Conservation (phyloP, 768 basidiomycete genomes). For the Dentipellis fragilis region DNA sequence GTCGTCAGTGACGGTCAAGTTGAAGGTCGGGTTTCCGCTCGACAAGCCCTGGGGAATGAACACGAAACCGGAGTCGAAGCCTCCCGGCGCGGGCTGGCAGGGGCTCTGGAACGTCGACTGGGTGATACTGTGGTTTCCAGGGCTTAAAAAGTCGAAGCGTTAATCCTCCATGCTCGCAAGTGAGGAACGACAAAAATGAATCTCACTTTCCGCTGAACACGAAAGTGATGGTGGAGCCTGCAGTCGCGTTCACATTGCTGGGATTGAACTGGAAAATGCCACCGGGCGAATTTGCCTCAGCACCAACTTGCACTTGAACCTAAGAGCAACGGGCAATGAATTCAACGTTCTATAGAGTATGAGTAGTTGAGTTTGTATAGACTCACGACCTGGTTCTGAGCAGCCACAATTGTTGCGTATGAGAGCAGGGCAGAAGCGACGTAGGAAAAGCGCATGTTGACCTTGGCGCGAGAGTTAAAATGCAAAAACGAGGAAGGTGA, state of each 20-base stretch:
- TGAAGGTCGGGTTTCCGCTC: constrained; percentile 29
- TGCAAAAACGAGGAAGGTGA: background rate
- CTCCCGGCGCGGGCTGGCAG: constrained; percentile 33
- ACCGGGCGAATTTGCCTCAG: background rate
- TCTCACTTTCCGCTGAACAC: constrained; percentile 35
- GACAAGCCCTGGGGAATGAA: constrained; percentile 23
- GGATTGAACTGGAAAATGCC: constrained; percentile 39
- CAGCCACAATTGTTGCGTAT: background rate
- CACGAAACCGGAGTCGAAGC: constrained; percentile 49
- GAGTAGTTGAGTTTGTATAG: background rate
- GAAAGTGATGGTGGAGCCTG: constrained; percentile 40
- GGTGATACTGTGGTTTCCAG: constrained; percentile 45
- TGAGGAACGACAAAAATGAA: background rate
- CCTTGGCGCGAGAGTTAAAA: background rate
- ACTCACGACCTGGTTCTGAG: constrained; percentile 1
- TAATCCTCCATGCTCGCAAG: background rate
- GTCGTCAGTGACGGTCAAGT: constrained; percentile 41
- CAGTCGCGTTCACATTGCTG: constrained; percentile 27
- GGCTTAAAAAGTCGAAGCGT: constrained; percentile 17
- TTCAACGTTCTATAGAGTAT: too few relatives aligned
- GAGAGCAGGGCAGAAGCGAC: background rate
- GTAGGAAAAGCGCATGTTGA: background rate
- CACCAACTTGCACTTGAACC: background rate
- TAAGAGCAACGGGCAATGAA: background rate
- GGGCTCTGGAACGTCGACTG: constrained; percentile 38